Evolutionary conservation across 2,329 filamentous ascomycete genomes (phyloP), one percentile per base, ranked within the genome.

Genomic region (Rhinocladiella similis): DNA sequence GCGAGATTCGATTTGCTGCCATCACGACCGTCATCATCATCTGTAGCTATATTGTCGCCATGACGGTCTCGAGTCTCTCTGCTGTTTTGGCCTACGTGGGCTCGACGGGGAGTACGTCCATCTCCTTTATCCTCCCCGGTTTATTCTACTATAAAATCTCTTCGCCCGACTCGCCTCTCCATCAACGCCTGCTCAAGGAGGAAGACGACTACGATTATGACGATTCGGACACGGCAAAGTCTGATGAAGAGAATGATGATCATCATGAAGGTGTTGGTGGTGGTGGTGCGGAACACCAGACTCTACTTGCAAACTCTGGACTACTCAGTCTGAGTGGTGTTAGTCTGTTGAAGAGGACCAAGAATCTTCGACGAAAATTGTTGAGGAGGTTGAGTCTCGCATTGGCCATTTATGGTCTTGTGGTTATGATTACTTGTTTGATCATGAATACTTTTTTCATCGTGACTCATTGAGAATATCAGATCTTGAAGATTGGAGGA

Each of bases 141-240:
- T 75, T 99, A 3, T 99, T 99, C 73, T 99, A 97, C 74, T 99
- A 97, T 77, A 97, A 97, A 74, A 97, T 99, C 58, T 95, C 91
- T 12, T 86, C 90, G 20, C 94, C 94, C 0, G 88, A 96, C 53
- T 93, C 90, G 43, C 82, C 87, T 25, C 85, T 93, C 61, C 91
- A 97, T 66, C 93, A 96, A 70, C 84, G 88, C 13, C 78, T 97
- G 9, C 78, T 91, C 61, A 97, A 97, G 71, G 91, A 94, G 67
- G 91, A 97, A 63, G 94, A 97, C 66, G 87, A 89, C 47, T 80
- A 80, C 22, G 79, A 80, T 7, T 76, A 74, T 16, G 79, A 78
- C 1, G 83, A 83, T 36, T 77, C 82, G 0, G 75, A 83, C 60
- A 70, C 73, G 13, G 72, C 66, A 13, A 69, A 67, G 3, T 64